These are phyloP conservation scores for Zymoseptoria tritici DNA, from an alignment of 2,329 filamentous ascomycete genomes.

Conservation along the genomic window DNA sequence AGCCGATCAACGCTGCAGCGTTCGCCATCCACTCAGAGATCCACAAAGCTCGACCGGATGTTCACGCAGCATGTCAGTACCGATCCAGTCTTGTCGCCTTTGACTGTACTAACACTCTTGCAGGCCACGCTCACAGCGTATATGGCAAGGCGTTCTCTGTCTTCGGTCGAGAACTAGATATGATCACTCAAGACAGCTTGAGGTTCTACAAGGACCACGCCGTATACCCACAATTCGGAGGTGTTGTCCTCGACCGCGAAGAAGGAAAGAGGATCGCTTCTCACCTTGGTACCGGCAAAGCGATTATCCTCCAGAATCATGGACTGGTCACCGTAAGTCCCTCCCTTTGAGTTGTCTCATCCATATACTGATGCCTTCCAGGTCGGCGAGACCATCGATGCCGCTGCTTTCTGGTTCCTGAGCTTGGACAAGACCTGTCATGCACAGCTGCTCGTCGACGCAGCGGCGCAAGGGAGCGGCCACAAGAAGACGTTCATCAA, in stretches of 20 bases:
- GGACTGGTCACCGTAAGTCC: conserved; percentile 38
- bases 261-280: conserved; percentile 39
- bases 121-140: conserved; percentile 38
- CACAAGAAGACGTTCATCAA: conserved; percentile 35
- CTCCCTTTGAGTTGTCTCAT: neutral
- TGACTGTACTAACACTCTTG: conserved; percentile 13
- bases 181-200: conserved; percentile 42
- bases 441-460: conserved; percentile 39
- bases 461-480: conserved; percentile 33
- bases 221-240: conserved; percentile 40
- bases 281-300: conserved; percentile 33
- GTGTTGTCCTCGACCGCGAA: conserved; percentile 37
- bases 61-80: conserved; percentile 28
- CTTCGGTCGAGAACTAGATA: conserved; percentile 41
- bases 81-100: neutral
- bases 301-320: conserved; percentile 37
- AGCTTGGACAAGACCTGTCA: conserved; percentile 41
- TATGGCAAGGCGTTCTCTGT: conserved; percentile 42
- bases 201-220: conserved; percentile 36
- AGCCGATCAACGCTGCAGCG: conserved; percentile 39
- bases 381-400: conserved; percentile 34
- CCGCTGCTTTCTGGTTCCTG: conserved; percentile 42
- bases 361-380: conserved; percentile 5
- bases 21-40: conserved; percentile 41
- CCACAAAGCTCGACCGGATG: conserved; percentile 36